Percentiles rank a stretch among this genome's conserved stretches.
phyloP scores from a whole-genome alignment of 1,284 basidiomycete species.

The Earliella scabrosa region DNA sequence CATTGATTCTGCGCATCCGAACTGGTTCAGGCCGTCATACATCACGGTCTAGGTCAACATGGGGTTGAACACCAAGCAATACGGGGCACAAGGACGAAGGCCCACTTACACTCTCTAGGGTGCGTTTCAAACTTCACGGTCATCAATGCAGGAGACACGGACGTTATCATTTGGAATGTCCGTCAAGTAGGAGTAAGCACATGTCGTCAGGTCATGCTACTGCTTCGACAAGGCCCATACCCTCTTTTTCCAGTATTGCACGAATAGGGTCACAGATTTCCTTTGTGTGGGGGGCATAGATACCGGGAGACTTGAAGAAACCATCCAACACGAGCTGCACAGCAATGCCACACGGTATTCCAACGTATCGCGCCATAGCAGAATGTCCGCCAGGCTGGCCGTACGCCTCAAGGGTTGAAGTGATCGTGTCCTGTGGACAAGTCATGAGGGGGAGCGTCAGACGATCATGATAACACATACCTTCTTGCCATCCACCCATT shows the following conservation, averaged over 20 bases:
- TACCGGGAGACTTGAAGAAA: constrained; percentile 76
- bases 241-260: constrained; percentile 80
- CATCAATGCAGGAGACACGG: no score
- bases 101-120: no score
- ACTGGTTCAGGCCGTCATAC: no score
- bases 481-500: constrained; percentile 81
- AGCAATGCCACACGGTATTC: constrained; percentile 94
- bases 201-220: no score
- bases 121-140: no score
- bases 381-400: constrained; percentile 86
- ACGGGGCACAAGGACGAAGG: no score
- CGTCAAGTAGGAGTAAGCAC: no score
- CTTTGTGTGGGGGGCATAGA: constrained; percentile 90
- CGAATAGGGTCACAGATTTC: constrained; percentile 87
- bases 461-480: constrained; percentile 38
- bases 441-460: background rate
- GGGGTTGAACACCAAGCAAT: no score
- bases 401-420: constrained; percentile 92
- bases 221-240: constrained; percentile 81
- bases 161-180: no score
- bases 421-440: constrained; percentile 78
- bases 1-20: no score
- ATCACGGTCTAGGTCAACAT: no score
- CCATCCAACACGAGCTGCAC: constrained; percentile 84
- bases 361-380: constrained; percentile 93